Evolutionary conservation across 371 early-diverging fungal species (phyloP), one percentile per base, ranked within the genome.

Genomic region (Rhizomucor pusillus): DNA sequence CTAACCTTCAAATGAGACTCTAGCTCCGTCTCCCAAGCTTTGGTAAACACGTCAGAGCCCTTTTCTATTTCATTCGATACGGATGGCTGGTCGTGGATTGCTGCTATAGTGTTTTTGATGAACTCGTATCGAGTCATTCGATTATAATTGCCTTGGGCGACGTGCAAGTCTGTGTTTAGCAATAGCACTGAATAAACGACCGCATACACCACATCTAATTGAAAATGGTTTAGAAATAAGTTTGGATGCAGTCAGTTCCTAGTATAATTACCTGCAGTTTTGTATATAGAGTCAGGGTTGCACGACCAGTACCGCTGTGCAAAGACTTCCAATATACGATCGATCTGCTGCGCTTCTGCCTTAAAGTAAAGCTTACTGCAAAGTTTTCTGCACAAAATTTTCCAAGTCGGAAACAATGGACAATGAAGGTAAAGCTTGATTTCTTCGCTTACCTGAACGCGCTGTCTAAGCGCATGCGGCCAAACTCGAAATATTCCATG

Each of bases 321-420:
- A 69, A 95, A 89, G 23, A 75, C 87, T 50, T 85, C 84, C 44
- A 97, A 64, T 44, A 97, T 87, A 18, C 96, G 84, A 67, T 93
- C 95, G 25, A 94, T 88, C 52, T 88, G 84, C 68, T 97, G 97
- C 5, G 95, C 87, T 69, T 97, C 97, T 13, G 92, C 97, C 44
- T 87, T 89, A 57, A 97, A 73, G 19, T 86, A 84, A 3, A 95
- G 72, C 29, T 90, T 86, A 19, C 80, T 75, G 54, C 93, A 92
- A 40, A 95, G 67, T 36, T 71, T 81, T 53, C 76, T 73, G n/a
- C n/a, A n/a, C n/a, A n/a, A 54, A 5, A 29, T 5, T 29, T 29
- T n/a, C 19, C 39, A 1, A 25, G 10, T 25, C n/a, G n/a, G n/a
- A 33, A 14, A 43, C 20, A 52, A 47, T 13, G 19, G 18, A 7